Percentiles rank a stretch among this genome's conserved stretches.
Evolutionary conservation across 805 yeast species (phyloP).

Genomic region (Saturnispora dispora): DNA sequence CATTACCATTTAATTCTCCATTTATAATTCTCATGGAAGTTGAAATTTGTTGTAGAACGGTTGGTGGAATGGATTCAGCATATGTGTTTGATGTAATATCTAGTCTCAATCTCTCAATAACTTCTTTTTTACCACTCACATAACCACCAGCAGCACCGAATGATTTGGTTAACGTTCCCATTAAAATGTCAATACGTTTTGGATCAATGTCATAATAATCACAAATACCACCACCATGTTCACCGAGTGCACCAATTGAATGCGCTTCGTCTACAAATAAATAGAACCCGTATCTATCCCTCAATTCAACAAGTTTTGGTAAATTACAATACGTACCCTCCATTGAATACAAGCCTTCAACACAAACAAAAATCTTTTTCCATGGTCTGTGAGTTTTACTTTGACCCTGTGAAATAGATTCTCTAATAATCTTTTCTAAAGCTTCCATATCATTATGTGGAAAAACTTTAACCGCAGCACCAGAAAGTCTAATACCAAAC

Average conservation of each 20-base stretch:
- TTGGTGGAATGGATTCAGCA: constrained; percentile 84
- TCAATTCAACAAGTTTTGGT: constrained; percentile 63
- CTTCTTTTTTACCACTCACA: constrained; percentile 61
- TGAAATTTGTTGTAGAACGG: constrained; percentile 81
- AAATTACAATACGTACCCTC: constrained; percentile 85
- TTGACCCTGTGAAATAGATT: constrained; percentile 87
- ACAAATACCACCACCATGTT: constrained; percentile 88
- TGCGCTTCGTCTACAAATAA: constrained; percentile 96
- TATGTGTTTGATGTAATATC: constrained; percentile 65
- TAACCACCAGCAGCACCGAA: constrained; percentile 99
- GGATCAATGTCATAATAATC: constrained; percentile 84
- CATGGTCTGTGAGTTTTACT: constrained; percentile 95
- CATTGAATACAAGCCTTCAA: constrained; percentile 90
- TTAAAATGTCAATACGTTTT: constrained; percentile 66
- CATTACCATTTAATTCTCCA: constrained; percentile 84
- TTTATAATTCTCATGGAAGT: constrained; percentile 69
- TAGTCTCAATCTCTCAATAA: constrained; percentile 67
- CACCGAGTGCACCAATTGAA: constrained; percentile 98
- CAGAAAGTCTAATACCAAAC: constrained; percentile 86
- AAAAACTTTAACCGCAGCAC: constrained; percentile 86
- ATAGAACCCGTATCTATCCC: constrained; percentile 79
- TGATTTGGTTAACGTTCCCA: constrained; percentile 97
- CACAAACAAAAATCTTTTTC: constrained; percentile 76
- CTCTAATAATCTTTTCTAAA: constrained; percentile 69
- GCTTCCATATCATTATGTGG: constrained; percentile 84